Conservation (phyloP, 108 stramenopile species). For the Skeletonema menzelii region DNA sequence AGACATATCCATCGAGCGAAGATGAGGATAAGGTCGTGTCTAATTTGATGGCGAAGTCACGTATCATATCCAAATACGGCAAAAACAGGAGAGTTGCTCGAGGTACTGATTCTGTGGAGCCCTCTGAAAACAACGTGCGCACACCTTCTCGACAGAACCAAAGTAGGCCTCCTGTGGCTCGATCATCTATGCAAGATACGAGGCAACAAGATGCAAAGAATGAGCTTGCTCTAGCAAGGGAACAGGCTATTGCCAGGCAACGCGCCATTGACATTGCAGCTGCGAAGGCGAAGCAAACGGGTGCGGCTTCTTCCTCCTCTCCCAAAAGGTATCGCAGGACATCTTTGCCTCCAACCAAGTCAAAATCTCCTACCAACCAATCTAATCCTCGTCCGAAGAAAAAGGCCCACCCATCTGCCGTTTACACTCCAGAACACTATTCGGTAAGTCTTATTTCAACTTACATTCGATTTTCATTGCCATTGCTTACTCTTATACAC, state of each 20-base stretch:
- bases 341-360: background rate
- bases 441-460: slow-evolving; percentile 20
- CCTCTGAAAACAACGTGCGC: too few relatives aligned
- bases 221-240: slow-evolving; percentile 1
- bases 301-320: background rate
- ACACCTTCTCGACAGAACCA: background rate
- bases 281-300: background rate
- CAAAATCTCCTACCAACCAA: background rate
- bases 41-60: slow-evolving; percentile 25
- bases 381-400: slow-evolving; percentile 15
- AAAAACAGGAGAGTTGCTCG: slow-evolving; percentile 21
- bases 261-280: slow-evolving; percentile 2
- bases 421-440: slow-evolving; percentile 39
- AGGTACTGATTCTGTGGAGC: background rate
- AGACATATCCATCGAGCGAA: background rate
- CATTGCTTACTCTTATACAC: background rate
- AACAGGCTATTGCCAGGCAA: slow-evolving; percentile 7
- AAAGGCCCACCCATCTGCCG: slow-evolving; percentile 18
- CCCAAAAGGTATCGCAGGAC: background rate
- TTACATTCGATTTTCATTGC: background rate
- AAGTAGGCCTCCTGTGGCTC: background rate
- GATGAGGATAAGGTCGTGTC: background rate
- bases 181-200: background rate
- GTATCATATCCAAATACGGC: slow-evolving; percentile 35
- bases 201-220: background rate